phyloP scores from a whole-genome alignment of 306 rosid genomes.

The Medicago arabica region DNA sequence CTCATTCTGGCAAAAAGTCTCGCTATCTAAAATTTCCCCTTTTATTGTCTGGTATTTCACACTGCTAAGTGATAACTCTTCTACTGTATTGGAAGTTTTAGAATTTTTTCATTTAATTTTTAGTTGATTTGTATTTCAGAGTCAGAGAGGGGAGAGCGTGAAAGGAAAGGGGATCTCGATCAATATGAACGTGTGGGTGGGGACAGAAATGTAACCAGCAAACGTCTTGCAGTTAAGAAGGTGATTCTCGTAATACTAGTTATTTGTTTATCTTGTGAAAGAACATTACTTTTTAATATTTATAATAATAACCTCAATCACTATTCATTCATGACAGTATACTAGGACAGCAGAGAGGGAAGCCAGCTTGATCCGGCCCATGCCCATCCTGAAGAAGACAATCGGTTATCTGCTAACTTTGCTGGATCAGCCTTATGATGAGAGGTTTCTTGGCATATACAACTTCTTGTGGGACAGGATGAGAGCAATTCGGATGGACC shows the following conservation, averaged over 20 bases:
- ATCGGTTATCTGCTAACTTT: slow-evolving; percentile 76
- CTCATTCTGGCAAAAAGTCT: neutral
- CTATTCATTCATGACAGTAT: slow-evolving; percentile 58
- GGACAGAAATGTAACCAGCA: slow-evolving; percentile 89
- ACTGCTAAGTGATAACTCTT: slow-evolving; percentile 18
- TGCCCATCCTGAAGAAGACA: slow-evolving; percentile 82
- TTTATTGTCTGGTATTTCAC: slow-evolving; percentile 24
- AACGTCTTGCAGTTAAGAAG: slow-evolving; percentile 92
- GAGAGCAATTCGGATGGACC: slow-evolving; percentile 98
- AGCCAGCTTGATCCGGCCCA: slow-evolving; percentile 89
- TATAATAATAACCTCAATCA: slow-evolving; percentile 27
- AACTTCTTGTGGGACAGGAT: slow-evolving; percentile 99
- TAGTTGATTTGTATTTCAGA: slow-evolving; percentile 57
- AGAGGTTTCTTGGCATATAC: slow-evolving; percentile 77
- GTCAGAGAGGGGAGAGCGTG: slow-evolving; percentile 92
- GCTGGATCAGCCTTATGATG: slow-evolving; percentile 82
- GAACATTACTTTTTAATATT: slow-evolving; percentile 16
- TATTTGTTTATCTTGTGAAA: slow-evolving; percentile 10
- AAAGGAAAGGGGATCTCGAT: slow-evolving; percentile 98
- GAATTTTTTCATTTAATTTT: slow-evolving; percentile 27
- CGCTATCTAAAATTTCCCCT: slow-evolving; percentile 25
- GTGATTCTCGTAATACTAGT: slow-evolving; percentile 50
- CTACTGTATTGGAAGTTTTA: slow-evolving; percentile 28
- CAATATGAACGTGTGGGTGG: slow-evolving; percentile 90
- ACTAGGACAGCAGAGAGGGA: slow-evolving; percentile 99